phyloP scores from a whole-genome alignment of 768 basidiomycete genomes.

The Termitomyces sp. region DNA sequence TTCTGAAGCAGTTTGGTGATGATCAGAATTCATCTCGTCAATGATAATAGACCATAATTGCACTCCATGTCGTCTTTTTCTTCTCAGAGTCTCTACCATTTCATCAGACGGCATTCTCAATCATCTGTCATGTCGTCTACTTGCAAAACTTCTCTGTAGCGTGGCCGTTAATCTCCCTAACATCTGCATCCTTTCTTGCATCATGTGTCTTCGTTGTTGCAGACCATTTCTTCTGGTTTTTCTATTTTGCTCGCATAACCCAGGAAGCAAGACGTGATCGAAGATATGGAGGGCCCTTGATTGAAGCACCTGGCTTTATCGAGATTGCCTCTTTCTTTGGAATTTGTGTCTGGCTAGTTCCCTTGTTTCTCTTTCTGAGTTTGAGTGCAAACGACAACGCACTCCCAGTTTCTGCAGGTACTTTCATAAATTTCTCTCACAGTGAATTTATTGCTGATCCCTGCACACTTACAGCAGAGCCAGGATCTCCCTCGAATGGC shows the following conservation, averaged over 20 bases:
- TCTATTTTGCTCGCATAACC: constrained; percentile 77
- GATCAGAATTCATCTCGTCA: background rate
- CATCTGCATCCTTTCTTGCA: constrained; percentile 76
- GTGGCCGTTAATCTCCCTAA: constrained; percentile 93
- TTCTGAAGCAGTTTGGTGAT: background rate
- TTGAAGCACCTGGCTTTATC: constrained; percentile 45
- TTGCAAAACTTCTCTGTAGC: constrained; percentile 84
- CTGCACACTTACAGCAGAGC: constrained; percentile 23
- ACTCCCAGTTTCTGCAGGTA: constrained; percentile 67
- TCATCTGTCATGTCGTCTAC: constrained; percentile 83
- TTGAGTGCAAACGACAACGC: constrained; percentile 97
- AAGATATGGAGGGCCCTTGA: constrained; percentile 37
- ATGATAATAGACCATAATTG: constrained; percentile 61
- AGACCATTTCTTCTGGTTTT: constrained; percentile 97
- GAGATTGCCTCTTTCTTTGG: constrained; percentile 85
- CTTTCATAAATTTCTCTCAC: background rate
- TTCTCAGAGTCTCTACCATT: constrained; percentile 80
- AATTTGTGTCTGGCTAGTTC: constrained; percentile 83
- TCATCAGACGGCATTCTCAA: constrained; percentile 70
- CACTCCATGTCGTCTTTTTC: constrained; percentile 72
- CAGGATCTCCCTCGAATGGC: constrained; percentile 33
- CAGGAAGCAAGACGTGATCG: constrained; percentile 55
- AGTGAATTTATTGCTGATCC: background rate
- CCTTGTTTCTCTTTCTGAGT: constrained; percentile 92
- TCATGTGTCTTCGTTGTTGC: constrained; percentile 82